Evolutionary conservation across 306 rosid genomes (phyloP), one percentile per base, ranked within the genome.

Genomic region (Rosa multiflora): DNA sequence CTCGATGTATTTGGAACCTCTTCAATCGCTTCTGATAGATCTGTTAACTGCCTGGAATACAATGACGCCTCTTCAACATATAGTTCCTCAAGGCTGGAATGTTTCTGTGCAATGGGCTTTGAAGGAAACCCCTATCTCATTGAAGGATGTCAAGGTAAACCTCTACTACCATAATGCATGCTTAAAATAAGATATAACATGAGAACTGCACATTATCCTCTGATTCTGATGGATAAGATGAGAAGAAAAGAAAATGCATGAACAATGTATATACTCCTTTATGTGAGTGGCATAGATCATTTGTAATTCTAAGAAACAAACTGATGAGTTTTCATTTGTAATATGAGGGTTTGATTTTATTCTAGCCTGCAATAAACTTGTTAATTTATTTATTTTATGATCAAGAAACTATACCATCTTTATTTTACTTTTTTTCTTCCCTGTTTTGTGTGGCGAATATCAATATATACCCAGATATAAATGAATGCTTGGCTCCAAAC

Each of bases 121-220:
- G 44, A 15, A 29, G 79, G 79, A 44, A 76, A 76, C 29, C 79
- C 79, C 23, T 76, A 76, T 76, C 70, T 76, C 14, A 0, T 4
- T 44, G 10, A 20, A 2, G 72, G 73, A 64, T 76, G 80, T 6
- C 39, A 64, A 64, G 80, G 79, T 76, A 76, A 32, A 17, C 5
- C 23, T n/a, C 10, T 17, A 18, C 47, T 35, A 8, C 12, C 14
- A 18, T 26, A 21, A 15, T 3, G 13, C 29, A 29, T 29, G 29
- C 29, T 29, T 29, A 29, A 29, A 29, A 29, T 29, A 29, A 29
- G 29, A 29, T 29, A 29, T 52, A 42, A 7, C 37, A 14, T 11
- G n/a, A 52, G 58, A 3, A 15, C n/a, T 52, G 58, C n/a, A 29
- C 58, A 52, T 4, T 52, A 17, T 52, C 10, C 2, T 44, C 40